Conservation (phyloP, 345 rosid genomes). For the Euclidium syriacum region DNA sequence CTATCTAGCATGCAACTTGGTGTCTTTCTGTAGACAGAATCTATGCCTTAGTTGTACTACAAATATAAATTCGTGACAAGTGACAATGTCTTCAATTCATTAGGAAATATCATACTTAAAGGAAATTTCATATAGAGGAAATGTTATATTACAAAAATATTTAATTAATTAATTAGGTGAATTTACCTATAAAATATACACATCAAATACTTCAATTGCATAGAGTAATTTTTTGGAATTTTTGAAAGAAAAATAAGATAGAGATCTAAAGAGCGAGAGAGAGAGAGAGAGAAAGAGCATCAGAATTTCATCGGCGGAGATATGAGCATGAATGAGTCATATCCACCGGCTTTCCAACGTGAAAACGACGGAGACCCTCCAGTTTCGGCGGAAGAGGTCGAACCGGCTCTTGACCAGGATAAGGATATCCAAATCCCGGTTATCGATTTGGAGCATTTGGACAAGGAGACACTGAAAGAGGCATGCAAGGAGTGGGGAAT, state of each 20-base stretch:
- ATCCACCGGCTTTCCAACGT: conserved; percentile 44
- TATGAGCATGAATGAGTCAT: conserved; percentile 37
- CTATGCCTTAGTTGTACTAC: neutral
- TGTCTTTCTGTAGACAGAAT: conserved; percentile 1
- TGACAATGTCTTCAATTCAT: conserved; percentile 11
- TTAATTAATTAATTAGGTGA: neutral
- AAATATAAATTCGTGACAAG: conserved; percentile 13
- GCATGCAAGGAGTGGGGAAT: conserved; percentile 66
- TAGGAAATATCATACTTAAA: neutral
- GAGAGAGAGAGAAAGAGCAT: neutral
- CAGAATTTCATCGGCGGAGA: neutral
- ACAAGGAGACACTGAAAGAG: conserved; percentile 36
- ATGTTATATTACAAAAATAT: neutral
- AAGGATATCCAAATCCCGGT: conserved; percentile 42
- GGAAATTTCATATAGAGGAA: neutral
- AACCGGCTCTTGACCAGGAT: conserved; percentile 19
- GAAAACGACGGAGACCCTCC: neutral
- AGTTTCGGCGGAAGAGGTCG: conserved; percentile 1
- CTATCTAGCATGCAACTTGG: conserved; percentile 15
- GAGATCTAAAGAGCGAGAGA: neutral
- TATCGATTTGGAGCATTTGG: conserved; percentile 43
- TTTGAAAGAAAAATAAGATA: neutral
- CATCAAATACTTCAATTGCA: neutral
- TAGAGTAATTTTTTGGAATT: neutral
- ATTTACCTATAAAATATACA: neutral